Conservation (phyloP, 192 early-diverging fungal genomes). For the Linnemannia elongata region DNA sequence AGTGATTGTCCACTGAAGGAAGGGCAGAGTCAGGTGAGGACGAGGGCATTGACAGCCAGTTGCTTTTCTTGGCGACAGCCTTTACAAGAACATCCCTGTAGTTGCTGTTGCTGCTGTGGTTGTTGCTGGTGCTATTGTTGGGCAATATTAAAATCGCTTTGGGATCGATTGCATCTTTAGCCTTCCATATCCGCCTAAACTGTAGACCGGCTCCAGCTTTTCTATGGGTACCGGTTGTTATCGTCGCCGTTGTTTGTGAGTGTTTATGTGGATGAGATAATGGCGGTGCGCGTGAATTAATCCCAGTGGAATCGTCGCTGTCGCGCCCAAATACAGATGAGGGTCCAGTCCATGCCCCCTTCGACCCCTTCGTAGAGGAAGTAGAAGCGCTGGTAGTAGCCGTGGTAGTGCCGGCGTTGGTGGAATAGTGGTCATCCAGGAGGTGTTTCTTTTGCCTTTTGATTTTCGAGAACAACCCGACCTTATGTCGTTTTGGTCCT, state of each 20-base stretch:
- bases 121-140: not conserved
- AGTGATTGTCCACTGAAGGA: not conserved
- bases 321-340: not conserved
- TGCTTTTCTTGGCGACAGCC: slow-evolving; percentile 15
- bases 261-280: not conserved
- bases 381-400: not conserved
- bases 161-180: not conserved
- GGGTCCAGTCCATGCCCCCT: not conserved
- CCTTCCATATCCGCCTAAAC: not conserved
- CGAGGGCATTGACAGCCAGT: slow-evolving; percentile 2
- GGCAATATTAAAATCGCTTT: not conserved
- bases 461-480: slow-evolving; percentile 10
- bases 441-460: not conserved
- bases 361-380: not conserved
- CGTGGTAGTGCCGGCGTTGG: not conserved
- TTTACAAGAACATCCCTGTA: not conserved
- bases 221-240: not conserved
- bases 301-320: not conserved
- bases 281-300: not conserved
- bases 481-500: slow-evolving; percentile 1
- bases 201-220: not conserved
- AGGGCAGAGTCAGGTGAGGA: not conserved
- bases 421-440: slow-evolving; percentile 17
- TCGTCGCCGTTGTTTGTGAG: not conserved
- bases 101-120: not conserved